Percentiles rank a stretch among this genome's conserved stretches.
phyloP scores from a whole-genome alignment of 148 eudicot species.

The Chenopodium formosanum region DNA sequence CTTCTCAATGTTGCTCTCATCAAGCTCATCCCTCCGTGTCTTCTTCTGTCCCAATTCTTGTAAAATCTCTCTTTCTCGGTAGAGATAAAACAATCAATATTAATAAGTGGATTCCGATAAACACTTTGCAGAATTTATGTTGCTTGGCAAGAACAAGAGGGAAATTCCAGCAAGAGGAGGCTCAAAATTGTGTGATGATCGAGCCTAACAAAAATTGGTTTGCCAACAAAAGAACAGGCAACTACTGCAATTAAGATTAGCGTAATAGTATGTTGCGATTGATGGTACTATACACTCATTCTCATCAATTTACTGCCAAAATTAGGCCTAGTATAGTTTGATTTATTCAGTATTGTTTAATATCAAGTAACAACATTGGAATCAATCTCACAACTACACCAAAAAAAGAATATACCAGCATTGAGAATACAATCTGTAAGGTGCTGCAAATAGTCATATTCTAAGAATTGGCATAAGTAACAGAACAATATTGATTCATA shows the following conservation, averaged over 20 bases:
- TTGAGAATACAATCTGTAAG: not conserved
- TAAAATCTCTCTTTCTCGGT: slow-evolving; percentile 64
- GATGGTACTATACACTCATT: not conserved
- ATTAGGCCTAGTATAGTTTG: not conserved
- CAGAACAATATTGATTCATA: slow-evolving; percentile 21
- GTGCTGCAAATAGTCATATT: not conserved
- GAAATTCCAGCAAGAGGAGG: too few relatives aligned
- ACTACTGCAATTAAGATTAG: too few relatives aligned
- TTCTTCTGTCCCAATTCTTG: slow-evolving; percentile 45
- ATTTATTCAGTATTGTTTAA: not conserved
- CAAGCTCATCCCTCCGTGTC: slow-evolving; percentile 31
- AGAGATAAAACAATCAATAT: not conserved
- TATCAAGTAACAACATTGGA: not conserved
- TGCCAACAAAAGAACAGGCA: not conserved
- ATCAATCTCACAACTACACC: not conserved
- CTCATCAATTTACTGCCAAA: not conserved
- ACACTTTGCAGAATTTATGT: not conserved
- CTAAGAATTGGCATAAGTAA: not conserved
- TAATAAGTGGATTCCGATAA: not conserved
- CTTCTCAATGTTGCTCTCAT: slow-evolving; percentile 25
- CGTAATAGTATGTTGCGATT: not conserved
- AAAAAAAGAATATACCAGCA: not conserved
- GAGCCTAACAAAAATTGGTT: not conserved
- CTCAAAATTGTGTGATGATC: not conserved
- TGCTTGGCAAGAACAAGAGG: not conserved